Base-by-base conservation (phyloP, 768 basidiomycete species). In the Plicaturopsis crispa region DNA sequence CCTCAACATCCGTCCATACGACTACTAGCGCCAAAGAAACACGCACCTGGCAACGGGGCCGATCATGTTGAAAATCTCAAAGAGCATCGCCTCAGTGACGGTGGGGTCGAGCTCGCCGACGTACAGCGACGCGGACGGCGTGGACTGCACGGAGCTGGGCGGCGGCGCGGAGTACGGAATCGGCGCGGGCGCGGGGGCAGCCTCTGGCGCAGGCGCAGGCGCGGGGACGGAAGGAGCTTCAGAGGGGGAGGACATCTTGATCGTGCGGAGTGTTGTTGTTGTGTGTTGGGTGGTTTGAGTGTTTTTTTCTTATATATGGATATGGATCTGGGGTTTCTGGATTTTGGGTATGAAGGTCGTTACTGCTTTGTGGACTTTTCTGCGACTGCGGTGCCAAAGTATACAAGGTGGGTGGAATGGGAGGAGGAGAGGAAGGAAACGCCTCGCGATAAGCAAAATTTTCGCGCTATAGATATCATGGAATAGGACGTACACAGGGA, bases 61-160 rank as follows among this genome's bases (percentile, higher is more conserved):
- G 65, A 98, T 91, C 89, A 98, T 94, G 63, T 96, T 96, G 75
- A 99, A 99, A 62, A 99, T 98, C 72, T 99, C 96, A 59, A 98
- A 99, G 39, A 99, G 78, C 91, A 97, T 97, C 41, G 96, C 94
- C 73, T 99, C 96, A 24, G 93, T 89, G 65, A 99, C 96, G 48
- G 88, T 85, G 53, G 88, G 83, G 66, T 98, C 96, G 49, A 99
- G 84, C 69, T 99, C 96, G 43, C 96, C 96, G 46, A 99, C 96
- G 67, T 99, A 99, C 53, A 99, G 87, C 42, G 92, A 96, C 17
- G 88, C 88, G 38, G 87, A 89, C 17, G 87, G 86, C 42, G 82
- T 70, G 43, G 84, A 71, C 30, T 79, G 66, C 43, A 64, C 57
- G n/a, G 69, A 53, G n/a, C 55, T 47, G 23, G 79, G 66, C 41